These are phyloP conservation scores for Zygnema circumcarinatum DNA, from an alignment of 139 green algal species.

Conservation along the genomic window DNA sequence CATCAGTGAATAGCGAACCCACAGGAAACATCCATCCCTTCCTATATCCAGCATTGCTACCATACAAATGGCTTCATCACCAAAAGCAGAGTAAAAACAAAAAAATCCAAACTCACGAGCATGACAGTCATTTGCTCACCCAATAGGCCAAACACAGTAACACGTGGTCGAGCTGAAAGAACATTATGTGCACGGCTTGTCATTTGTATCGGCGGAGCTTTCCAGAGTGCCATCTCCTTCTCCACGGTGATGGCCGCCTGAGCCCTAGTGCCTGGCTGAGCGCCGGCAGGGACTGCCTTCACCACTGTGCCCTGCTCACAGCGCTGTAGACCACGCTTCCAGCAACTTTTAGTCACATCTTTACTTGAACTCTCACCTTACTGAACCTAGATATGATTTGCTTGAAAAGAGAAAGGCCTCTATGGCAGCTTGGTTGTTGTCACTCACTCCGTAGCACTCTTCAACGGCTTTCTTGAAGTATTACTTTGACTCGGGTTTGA, in stretches of 20 bases:
- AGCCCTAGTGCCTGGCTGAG: slow-evolving; percentile 33
- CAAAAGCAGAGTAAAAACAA: too few relatives aligned
- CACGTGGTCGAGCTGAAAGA: slow-evolving; percentile 32
- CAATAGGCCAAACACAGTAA: slow-evolving; percentile 44
- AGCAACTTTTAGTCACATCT: slow-evolving; percentile 1
- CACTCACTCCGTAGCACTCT: not conserved
- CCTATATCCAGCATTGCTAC: too few relatives aligned
- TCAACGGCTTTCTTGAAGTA: not conserved
- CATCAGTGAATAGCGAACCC: too few relatives aligned
- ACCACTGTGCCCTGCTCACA: not conserved
- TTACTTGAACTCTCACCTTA: too few relatives aligned
- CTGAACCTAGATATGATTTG: not conserved
- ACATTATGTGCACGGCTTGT: slow-evolving; percentile 29
- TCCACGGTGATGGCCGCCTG: slow-evolving; percentile 53
- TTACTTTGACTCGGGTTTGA: too few relatives aligned
- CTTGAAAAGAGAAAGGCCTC: not conserved
- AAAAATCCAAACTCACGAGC: not conserved
- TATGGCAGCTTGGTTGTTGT: not conserved
- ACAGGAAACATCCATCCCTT: too few relatives aligned
- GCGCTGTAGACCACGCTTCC: not conserved
- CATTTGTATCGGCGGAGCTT: not conserved
- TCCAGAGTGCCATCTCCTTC: slow-evolving; percentile 42
- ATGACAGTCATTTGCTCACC: slow-evolving; percentile 8
- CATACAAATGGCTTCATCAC: too few relatives aligned
- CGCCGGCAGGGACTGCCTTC: slow-evolving; percentile 21